Base-by-base conservation (phyloP, 345 rosid genomes). In the Eucalyptus regnans region DNA sequence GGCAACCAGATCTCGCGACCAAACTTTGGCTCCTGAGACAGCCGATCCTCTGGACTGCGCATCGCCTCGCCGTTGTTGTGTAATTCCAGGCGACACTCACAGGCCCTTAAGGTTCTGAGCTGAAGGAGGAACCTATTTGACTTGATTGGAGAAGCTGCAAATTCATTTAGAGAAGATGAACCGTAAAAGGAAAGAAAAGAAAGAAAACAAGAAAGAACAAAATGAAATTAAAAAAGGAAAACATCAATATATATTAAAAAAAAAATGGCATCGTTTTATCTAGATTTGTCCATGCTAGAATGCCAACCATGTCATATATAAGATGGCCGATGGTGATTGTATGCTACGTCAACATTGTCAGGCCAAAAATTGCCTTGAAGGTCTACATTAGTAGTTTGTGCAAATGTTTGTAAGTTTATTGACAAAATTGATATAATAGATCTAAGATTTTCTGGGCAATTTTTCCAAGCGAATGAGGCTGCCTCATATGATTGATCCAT, bases 261-360 rank as follows among this genome's bases (percentile, higher is more conserved):
- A 27, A 23, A 62, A 62, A 12, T 0, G 20, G 10, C 37, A 29
- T 4, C 10, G 0, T 66, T 66, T 31, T n/a, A 15, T 66, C 41
- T 66, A 66, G 20, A 31, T 15, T 66, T 66, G 37, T 66, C 10
- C 1, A 64, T 4, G 20, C n/a, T 8, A 14, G 1, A 15, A 4
- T 0, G 1, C 1, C 9, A n/a, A 15, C 0, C 0, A 0, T 64
- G 37, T 0, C 1, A n/a, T 4, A n/a, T 4, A 14, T n/a, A 64
- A 31, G 3, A 66, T n/a, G 9, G 15, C 33, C 0, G 0, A 29
- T 0, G 4, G 3, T 62, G 8, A 12, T 1, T 2, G 2, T 6
- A 62, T n/a, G 17, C 33, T 31, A 64, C 3, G 1, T 7, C 2
- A n/a, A 0, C 37, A 64, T 64, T 64, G 16, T 1, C 2, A 64